Conservation (phyloP, 108 stramenopile genomes). For the Cyclotella kingstonii region DNA sequence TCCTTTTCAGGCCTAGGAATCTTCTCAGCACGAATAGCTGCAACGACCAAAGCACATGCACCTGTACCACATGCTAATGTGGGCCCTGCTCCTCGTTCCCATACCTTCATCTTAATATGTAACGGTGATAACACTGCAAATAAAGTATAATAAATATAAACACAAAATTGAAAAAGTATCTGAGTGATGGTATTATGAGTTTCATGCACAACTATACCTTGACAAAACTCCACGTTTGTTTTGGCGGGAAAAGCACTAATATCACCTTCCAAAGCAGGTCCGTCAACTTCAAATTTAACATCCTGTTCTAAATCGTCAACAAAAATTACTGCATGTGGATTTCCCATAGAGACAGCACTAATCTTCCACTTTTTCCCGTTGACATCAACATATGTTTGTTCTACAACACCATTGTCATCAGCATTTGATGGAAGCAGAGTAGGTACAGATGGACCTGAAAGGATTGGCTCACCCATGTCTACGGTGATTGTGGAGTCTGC, state of each 20-base stretch:
- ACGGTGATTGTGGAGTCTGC: slow-evolving; percentile 91
- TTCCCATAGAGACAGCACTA: slow-evolving; percentile 94
- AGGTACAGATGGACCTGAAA: slow-evolving; percentile 83
- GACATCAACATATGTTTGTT: slow-evolving; percentile 75
- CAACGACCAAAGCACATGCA: slow-evolving; percentile 92
- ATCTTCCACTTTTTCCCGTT: slow-evolving; percentile 89
- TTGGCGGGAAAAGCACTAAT: slow-evolving; percentile 84
- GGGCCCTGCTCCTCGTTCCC: slow-evolving; percentile 97
- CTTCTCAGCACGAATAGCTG: slow-evolving; percentile 87
- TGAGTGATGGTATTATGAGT: neutral
- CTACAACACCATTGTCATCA: slow-evolving; percentile 77
- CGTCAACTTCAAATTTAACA: slow-evolving; percentile 84
- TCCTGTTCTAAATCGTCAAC: slow-evolving; percentile 88
- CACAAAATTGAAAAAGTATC: no score
- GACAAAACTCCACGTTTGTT: slow-evolving; percentile 97
- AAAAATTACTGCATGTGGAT: slow-evolving; percentile 96
- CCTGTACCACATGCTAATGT: slow-evolving; percentile 98
- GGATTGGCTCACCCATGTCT: slow-evolving; percentile 94
- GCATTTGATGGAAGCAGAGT: slow-evolving; percentile 81
- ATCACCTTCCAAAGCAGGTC: slow-evolving; percentile 89
- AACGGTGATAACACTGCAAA: slow-evolving; percentile 55
- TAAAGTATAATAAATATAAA: no score
- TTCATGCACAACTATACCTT: slow-evolving; percentile 35
- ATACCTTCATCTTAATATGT: slow-evolving; percentile 95
- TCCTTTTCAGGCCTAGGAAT: slow-evolving; percentile 64